A percentile compares a stretch with the other conserved stretches of the same genome.
phyloP scores from a whole-genome alignment of 352 stramenopile genomes.

The Pseudoperonospora humuli region DNA sequence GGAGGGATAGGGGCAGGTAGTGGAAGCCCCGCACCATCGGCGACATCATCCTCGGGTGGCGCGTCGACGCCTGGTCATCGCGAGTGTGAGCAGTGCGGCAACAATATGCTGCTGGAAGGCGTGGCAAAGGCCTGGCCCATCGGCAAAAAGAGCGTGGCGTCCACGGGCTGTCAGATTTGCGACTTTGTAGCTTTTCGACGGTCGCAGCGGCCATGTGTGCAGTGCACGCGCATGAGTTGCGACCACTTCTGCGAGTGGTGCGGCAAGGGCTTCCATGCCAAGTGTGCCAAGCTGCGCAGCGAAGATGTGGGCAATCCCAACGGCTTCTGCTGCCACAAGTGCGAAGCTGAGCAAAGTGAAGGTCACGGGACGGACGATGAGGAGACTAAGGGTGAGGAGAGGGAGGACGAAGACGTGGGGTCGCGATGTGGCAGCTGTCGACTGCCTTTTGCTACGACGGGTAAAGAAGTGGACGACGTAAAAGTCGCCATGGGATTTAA shows the following conservation, averaged over 20 bases:
- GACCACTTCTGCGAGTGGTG: conserved; percentile 85
- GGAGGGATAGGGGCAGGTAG: conserved; percentile 3
- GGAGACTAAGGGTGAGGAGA: conserved; percentile 26
- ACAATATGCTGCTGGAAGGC: conserved; percentile 30
- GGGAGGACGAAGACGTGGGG: conserved; percentile 48
- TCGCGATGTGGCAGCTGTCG: conserved; percentile 60
- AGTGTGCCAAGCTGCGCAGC: conserved; percentile 43
- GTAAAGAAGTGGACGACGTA: conserved; percentile 18
- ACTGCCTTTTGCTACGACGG: conserved; percentile 40
- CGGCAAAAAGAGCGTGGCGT: conserved; percentile 38
- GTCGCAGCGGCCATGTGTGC: conserved; percentile 53
- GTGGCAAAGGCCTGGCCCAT: conserved; percentile 36
- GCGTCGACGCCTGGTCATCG: conserved; percentile 29
- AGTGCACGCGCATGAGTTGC: conserved; percentile 49
- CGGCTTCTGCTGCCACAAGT: conserved; percentile 72
- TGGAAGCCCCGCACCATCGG: conserved; percentile 21
- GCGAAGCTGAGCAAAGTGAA: conserved; percentile 57
- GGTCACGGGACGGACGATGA: conserved; percentile 44
- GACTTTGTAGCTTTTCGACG: conserved; percentile 71
- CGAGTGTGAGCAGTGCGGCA: conserved; percentile 51
- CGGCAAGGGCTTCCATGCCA: conserved; percentile 68
- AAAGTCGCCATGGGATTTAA: conserved; percentile 38
- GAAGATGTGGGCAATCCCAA: conserved; percentile 48
- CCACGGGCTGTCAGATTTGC: conserved; percentile 70
- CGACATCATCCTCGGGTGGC: conserved; percentile 24